A percentile compares a stretch with the other conserved stretches of the same genome.
Conservation (phyloP, 495 filamentous ascomycete genomes). For the Beverwykella pulmonaria region DNA sequence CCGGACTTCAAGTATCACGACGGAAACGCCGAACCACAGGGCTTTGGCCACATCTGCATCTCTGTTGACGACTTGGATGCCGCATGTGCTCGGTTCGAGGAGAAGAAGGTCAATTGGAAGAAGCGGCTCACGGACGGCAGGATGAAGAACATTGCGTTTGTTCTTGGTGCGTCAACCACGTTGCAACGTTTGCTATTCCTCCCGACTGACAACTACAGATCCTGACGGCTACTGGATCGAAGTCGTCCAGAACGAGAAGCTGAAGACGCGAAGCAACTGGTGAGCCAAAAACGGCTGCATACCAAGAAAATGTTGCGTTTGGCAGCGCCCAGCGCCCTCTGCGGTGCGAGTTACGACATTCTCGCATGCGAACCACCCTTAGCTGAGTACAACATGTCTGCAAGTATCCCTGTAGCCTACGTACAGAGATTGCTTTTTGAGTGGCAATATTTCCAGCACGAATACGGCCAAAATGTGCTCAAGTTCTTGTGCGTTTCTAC, state of each 20-base stretch:
- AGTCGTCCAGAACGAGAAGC: slow-evolving; percentile 73
- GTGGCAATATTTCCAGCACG: slow-evolving; percentile 4
- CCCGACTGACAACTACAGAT: slow-evolving; percentile 51
- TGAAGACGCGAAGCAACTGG: slow-evolving; percentile 58
- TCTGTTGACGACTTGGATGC: slow-evolving; percentile 87
- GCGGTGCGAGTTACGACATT: not conserved
- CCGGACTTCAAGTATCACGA: slow-evolving; percentile 84
- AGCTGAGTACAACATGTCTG: not conserved
- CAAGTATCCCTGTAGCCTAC: not conserved
- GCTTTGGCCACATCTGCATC: slow-evolving; percentile 89
- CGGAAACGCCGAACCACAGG: slow-evolving; percentile 87
- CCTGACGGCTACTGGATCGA: slow-evolving; percentile 95
- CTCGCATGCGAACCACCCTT: not conserved
- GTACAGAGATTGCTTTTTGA: slow-evolving; percentile 23
- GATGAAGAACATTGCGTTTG: slow-evolving; percentile 94
- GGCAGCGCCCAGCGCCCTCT: not conserved
- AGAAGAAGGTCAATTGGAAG: slow-evolving; percentile 82
- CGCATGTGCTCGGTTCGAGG: slow-evolving; percentile 83
- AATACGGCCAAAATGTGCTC: slow-evolving; percentile 11
- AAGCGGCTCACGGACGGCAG: slow-evolving; percentile 89
- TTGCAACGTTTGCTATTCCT: not conserved
- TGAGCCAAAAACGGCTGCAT: slow-evolving; percentile 40
- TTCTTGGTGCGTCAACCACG: slow-evolving; percentile 54
- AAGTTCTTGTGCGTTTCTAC: not conserved
- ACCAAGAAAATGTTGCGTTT: not conserved